phyloP scores from a whole-genome alignment of 768 basidiomycete species.

The Sarcomyxa edulis region DNA sequence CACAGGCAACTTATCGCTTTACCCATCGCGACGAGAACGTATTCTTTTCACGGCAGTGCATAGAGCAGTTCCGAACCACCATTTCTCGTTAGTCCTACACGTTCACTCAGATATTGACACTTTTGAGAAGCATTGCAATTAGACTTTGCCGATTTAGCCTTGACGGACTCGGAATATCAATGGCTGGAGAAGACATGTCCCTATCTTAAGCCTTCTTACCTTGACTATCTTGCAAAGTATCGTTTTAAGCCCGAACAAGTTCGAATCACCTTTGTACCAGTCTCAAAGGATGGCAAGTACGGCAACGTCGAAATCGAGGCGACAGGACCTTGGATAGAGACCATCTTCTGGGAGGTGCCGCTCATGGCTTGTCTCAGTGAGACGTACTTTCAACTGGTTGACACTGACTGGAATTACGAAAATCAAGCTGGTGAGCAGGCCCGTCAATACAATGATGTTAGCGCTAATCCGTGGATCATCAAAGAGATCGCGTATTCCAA shows the following conservation, averaged over 20 bases:
- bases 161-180: constrained; percentile 55
- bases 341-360: constrained; percentile 95
- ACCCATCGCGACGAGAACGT: constrained; percentile 67
- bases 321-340: constrained; percentile 70
- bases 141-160: constrained; percentile 66
- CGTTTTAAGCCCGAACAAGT: constrained; percentile 77
- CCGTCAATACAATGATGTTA: neutral
- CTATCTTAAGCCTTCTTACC: constrained; percentile 66
- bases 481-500: constrained; percentile 74
- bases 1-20: constrained; percentile 70
- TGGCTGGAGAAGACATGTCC: constrained; percentile 72
- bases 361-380: constrained; percentile 92
- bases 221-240: constrained; percentile 68
- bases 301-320: constrained; percentile 74
- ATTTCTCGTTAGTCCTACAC: constrained; percentile 44
- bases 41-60: constrained; percentile 61
- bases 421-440: constrained; percentile 61
- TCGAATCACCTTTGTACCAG: constrained; percentile 55
- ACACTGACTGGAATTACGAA: constrained; percentile 82
- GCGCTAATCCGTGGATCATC: neutral
- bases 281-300: constrained; percentile 37
- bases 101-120: neutral
- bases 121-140: constrained; percentile 5
- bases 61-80: constrained; percentile 51
- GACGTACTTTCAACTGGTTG: constrained; percentile 72